Conservation (phyloP, 2,329 filamentous ascomycete genomes). For the Phialocephala subalpina region DNA sequence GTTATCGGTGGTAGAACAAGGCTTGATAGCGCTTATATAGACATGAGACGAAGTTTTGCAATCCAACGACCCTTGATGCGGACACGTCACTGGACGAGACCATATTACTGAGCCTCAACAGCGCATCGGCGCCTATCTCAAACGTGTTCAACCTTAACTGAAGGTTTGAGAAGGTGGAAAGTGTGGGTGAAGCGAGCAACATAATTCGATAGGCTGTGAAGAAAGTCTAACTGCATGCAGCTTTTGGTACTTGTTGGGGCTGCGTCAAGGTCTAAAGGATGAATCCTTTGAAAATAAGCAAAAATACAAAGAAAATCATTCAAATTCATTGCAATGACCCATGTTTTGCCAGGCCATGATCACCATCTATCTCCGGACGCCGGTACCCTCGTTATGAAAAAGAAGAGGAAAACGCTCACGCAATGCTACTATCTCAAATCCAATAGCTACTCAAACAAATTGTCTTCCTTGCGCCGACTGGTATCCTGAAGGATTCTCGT, state of each 20-base stretch:
- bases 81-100: not conserved
- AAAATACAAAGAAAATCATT: not conserved
- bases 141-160: not conserved
- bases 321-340: not conserved
- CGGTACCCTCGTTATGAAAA: not conserved
- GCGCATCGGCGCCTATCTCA: constrained; percentile 2
- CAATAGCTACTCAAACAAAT: not conserved
- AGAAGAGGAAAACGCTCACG: not conserved
- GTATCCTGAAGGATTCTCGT: not conserved
- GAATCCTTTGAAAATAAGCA: not conserved
- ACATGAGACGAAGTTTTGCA: not conserved
- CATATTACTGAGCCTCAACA: not conserved
- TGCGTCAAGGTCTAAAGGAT: too few relatives aligned
- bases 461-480: not conserved
- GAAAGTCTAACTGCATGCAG: not conserved
- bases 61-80: not conserved
- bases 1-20: not conserved
- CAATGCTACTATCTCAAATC: not conserved
- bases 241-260: not conserved
- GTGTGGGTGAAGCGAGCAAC: not conserved
- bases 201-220: not conserved
- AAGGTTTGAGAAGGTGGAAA: constrained; percentile 1
- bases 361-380: constrained; percentile 2
- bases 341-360: not conserved
- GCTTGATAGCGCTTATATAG: not conserved